Conservation (phyloP, 441 rosid species). For the Raphanus hybrid region DNA sequence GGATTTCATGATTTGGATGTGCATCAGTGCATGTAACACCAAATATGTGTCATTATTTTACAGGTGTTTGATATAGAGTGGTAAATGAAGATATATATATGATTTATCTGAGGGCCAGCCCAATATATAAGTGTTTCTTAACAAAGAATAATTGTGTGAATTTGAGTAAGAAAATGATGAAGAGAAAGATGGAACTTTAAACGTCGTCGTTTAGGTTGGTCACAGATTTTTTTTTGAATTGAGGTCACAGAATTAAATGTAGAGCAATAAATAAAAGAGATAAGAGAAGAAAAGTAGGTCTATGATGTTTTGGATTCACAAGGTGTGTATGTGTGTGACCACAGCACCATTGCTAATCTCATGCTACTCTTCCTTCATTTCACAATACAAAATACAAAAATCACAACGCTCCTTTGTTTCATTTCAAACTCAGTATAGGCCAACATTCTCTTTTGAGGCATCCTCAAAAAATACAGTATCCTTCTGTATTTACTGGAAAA, state of each 20-base stretch:
- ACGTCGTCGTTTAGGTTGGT: conserved; percentile 40
- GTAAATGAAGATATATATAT: no score
- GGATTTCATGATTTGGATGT: no score
- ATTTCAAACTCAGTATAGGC: conserved; percentile 30
- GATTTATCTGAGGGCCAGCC: not conserved
- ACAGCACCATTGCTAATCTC: conserved; percentile 33
- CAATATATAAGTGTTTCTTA: not conserved
- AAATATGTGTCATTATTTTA: no score
- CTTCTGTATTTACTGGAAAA: no score
- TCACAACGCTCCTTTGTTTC: conserved; percentile 24
- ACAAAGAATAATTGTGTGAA: not conserved
- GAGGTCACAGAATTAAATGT: conserved; percentile 29
- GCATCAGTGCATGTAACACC: no score
- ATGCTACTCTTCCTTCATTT: conserved; percentile 32
- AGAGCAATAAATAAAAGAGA: conserved; percentile 41
- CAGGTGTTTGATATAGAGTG: not conserved
- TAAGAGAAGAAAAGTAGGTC: conserved; percentile 34
- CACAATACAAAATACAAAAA: conserved; percentile 25
- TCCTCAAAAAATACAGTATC: conserved; percentile 13
- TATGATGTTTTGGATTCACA: conserved; percentile 39
- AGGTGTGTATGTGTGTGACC: conserved; percentile 34
- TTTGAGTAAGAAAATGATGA: not conserved
- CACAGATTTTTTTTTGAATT: not conserved
- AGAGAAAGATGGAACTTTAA: not conserved
- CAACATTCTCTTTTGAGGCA: conserved; percentile 42